These are phyloP conservation scores for Platanthera guangdongensis DNA, from an alignment of 106 monocot genomes.

Conservation along the genomic window DNA sequence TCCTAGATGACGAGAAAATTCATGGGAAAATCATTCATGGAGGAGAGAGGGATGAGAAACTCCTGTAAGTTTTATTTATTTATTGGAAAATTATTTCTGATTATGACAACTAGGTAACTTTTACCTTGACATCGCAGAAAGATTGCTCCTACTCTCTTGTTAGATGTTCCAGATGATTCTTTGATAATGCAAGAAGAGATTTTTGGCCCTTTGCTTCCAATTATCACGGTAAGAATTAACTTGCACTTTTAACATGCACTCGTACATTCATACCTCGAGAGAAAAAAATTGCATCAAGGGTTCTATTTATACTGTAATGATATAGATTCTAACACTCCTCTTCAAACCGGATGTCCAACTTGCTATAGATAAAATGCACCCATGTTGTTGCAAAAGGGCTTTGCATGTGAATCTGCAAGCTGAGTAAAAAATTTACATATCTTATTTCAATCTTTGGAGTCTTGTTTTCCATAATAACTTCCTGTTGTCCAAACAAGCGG, in stretches of 20 bases:
- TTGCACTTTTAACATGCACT: background rate
- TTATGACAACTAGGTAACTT: background rate
- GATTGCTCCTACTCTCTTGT: conserved; percentile 47
- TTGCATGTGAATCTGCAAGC: too few relatives aligned
- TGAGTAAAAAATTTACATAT: too few relatives aligned
- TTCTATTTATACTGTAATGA: too few relatives aligned
- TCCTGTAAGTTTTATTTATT: conserved; percentile 28
- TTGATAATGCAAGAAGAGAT: conserved; percentile 39
- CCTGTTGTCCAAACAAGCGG: too few relatives aligned
- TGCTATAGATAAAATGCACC: too few relatives aligned
- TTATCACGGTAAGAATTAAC: conserved; percentile 34
- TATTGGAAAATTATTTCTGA: background rate
- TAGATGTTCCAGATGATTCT: conserved; percentile 60
- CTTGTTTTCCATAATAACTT: too few relatives aligned
- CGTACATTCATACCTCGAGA: background rate
- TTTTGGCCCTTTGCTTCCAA: conserved; percentile 70
- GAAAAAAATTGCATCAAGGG: background rate
- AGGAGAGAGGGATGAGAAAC: conserved; percentile 48
- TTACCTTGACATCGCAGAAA: conserved; percentile 25
- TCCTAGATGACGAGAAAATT: conserved; percentile 52
- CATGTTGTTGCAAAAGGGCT: too few relatives aligned
- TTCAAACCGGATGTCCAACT: too few relatives aligned
- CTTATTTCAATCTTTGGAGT: too few relatives aligned
- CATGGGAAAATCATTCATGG: conserved; percentile 54
- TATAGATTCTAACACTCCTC: too few relatives aligned